Evolutionary conservation across 441 rosid genomes (phyloP), one percentile per base, ranked within the genome.

Genomic region (Biscutella laevigata): DNA sequence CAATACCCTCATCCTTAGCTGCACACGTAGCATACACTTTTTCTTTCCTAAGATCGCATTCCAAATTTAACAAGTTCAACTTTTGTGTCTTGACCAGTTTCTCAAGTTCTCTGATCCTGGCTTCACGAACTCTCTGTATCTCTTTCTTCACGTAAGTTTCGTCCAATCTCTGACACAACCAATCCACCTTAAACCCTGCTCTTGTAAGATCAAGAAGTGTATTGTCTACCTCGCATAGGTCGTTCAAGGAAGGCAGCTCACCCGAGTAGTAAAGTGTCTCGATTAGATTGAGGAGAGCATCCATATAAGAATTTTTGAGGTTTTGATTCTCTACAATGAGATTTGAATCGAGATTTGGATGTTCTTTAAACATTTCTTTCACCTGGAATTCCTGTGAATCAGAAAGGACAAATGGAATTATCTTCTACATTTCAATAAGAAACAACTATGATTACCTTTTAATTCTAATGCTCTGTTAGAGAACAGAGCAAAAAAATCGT

Each of bases 41-140:
- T 12, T 53, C 46, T 41, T 30, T 41, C 40, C 30, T 41, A 4
- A 55, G 30, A 4, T 41, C 50, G 22, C 30, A 22, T 29, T 55
- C 60, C 20, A 55, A 20, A 11, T 55, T 40, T 5, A 49, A 13
- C 10, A 55, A 30, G 5, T 44, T 30, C 15, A 26, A 3, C 38
- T 58, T 58, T 58, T 22, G 26, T 7, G 36, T 58, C 45, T 36
- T 46, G 12, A 47, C 39, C 6, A 46, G 55, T 47, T 58, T 12
- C 46, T 38, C 36, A 5, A 16, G 46, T 38, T 37, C 46, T 53
- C 1, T 24, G 7, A 58, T 58, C 16, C 30, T 14, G 5, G 0
- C 27, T 4, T 5, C 38, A 4, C 5, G 16, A 25, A 4, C 19
- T 7, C 9, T 32, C 24, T 46, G 32, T 37, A 25, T 26, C 15